Evolutionary conservation across 768 basidiomycete species (phyloP).

Genomic region (Naganishia vishniacii): DNA sequence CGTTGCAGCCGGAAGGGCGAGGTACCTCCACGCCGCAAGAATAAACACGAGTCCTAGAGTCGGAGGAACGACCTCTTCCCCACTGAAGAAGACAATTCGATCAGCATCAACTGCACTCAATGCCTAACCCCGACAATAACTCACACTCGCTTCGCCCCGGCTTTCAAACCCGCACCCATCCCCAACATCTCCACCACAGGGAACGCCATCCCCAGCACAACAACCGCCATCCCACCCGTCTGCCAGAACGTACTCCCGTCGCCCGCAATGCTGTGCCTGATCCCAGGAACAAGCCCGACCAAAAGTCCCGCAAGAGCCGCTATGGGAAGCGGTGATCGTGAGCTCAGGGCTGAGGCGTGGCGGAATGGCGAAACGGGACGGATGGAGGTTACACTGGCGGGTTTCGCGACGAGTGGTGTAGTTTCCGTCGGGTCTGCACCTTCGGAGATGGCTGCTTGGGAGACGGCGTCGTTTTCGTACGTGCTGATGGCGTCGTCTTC

Average conservation of each 20-base stretch:
- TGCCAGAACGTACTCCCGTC: conserved; percentile 38
- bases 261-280: conserved; percentile 27
- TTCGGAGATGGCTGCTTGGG: conserved; percentile 2
- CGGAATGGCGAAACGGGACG: not conserved
- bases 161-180: conserved; percentile 34
- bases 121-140: conserved; percentile 8
- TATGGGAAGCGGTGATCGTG: conserved; percentile 30
- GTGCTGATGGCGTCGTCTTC: not conserved
- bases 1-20: conserved; percentile 35
- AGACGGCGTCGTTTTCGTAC: not conserved
- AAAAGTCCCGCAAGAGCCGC: conserved; percentile 37
- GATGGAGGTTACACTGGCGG: not conserved
- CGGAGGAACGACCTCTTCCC: conserved; percentile 36
- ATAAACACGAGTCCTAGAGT: conserved; percentile 39
- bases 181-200: conserved; percentile 39
- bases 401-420: conserved; percentile 37
- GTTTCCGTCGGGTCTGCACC: conserved; percentile 34
- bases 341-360: not conserved
- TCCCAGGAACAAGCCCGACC: conserved; percentile 39
- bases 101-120: not conserved
- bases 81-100: not conserved
- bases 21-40: conserved; percentile 38
- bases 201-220: conserved; percentile 34
- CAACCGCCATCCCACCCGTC: conserved; percentile 36
- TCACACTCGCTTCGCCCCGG: conserved; percentile 33